Percentiles rank a stretch among this genome's conserved stretches.
Conservation (phyloP, 129 eudicot species). For the Escallonia rubra region DNA sequence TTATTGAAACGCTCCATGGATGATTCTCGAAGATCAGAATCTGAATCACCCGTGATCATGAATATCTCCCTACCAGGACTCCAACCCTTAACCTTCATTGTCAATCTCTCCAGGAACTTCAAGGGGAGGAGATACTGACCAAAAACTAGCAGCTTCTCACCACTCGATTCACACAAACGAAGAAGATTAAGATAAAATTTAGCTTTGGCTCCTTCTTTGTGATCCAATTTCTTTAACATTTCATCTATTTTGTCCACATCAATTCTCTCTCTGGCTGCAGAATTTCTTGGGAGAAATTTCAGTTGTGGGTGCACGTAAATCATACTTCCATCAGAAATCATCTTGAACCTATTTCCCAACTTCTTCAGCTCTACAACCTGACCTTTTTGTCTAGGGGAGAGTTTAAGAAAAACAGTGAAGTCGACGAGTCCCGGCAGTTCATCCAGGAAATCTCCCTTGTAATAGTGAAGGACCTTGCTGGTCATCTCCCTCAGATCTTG, state of each 20-base stretch:
- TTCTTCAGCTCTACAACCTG: conserved; percentile 43
- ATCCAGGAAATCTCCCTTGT: conserved; percentile 77
- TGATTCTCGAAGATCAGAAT: conserved; percentile 31
- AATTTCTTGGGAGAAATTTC: conserved; percentile 30
- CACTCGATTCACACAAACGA: conserved; percentile 56
- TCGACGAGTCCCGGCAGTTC: conserved; percentile 88
- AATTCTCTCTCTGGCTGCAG: conserved; percentile 27
- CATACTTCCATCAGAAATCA: conserved; percentile 56
- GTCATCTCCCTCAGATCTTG: conserved; percentile 81
- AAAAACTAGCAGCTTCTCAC: conserved; percentile 76
- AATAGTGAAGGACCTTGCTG: conserved; percentile 62
- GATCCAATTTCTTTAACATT: conserved; percentile 41
- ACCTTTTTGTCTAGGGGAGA: conserved; percentile 44
- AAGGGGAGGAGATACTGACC: conserved; percentile 73
- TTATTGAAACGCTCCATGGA: conserved; percentile 43
- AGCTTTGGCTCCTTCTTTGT: conserved; percentile 72
- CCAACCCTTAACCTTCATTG: conserved; percentile 53
- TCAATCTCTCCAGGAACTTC: conserved; percentile 56
- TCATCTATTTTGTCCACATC: conserved; percentile 47
- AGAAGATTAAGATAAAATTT: conserved; percentile 71
- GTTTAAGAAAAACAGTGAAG: conserved; percentile 61
- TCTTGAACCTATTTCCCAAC: conserved; percentile 39
- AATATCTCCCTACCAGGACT: conserved; percentile 46
- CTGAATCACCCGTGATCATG: conserved; percentile 40
- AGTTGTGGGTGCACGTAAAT: conserved; percentile 72